Evolutionary conservation across 108 stramenopile genomes (phyloP).

Genomic region (Mediolabrus comicus): DNA sequence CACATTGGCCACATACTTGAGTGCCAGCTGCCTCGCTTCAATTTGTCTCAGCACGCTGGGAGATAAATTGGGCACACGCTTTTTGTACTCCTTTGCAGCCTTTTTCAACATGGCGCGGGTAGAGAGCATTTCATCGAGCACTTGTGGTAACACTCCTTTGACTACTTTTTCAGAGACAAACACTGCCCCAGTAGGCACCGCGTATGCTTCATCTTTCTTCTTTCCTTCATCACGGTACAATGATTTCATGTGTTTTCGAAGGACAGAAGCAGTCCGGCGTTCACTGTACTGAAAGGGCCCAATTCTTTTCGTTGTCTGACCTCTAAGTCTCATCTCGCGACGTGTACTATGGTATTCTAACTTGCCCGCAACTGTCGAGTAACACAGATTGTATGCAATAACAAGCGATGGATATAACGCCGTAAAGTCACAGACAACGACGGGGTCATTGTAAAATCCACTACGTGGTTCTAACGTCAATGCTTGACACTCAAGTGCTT

Average conservation of each 20-base stretch:
- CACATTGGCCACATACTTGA: constrained; percentile 98
- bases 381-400: constrained; percentile 98
- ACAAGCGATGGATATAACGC: constrained; percentile 97
- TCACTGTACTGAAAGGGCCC: constrained; percentile 76
- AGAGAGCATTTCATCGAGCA: constrained; percentile 94
- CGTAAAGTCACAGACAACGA: constrained; percentile 97
- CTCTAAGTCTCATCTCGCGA: constrained; percentile 56
- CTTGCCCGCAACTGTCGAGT: constrained; percentile 86
- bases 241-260: constrained; percentile 78
- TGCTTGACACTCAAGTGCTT: constrained; percentile 87
- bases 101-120: constrained; percentile 96
- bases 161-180: constrained; percentile 85
- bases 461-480: constrained; percentile 89
- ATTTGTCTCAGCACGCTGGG: constrained; percentile 82
- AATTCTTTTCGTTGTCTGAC: constrained; percentile 27
- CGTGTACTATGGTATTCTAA: constrained; percentile 85
- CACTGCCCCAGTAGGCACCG: constrained; percentile 88
- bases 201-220: constrained; percentile 62
- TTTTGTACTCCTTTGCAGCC: constrained; percentile 88
- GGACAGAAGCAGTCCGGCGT: constrained; percentile 63
- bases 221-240: constrained; percentile 8
- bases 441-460: constrained; percentile 90
- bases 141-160: constrained; percentile 94
- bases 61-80: constrained; percentile 56
- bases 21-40: constrained; percentile 96